These are phyloP conservation scores for Backusella tarrabulga DNA, from an alignment of 192 early-diverging fungal genomes.

Conservation along the genomic window DNA sequence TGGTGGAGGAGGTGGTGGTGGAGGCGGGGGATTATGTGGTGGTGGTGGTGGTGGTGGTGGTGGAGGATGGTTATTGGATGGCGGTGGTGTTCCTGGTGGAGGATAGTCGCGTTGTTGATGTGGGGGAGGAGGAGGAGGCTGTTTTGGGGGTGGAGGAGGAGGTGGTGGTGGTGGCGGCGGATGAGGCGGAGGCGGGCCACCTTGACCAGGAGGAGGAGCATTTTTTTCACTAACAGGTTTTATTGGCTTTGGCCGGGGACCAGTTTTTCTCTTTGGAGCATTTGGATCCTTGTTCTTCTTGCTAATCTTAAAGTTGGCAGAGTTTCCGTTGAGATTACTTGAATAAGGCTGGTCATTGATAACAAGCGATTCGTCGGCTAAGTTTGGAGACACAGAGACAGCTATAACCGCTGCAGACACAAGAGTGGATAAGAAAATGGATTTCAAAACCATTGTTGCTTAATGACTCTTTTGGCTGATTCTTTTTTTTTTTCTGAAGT, in stretches of 20 bases:
- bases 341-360: neutral
- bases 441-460: neutral
- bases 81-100: neutral
- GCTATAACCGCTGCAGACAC: neutral
- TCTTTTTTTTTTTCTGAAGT: neutral
- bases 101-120: neutral
- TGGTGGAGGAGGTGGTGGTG: neutral
- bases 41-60: neutral
- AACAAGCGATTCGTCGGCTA: neutral
- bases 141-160: too few relatives aligned
- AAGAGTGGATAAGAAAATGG: neutral
- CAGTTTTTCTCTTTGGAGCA: neutral
- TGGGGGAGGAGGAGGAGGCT: neutral
- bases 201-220: neutral
- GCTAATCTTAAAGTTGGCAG: neutral
- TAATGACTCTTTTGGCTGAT: neutral
- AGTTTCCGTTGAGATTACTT: neutral
- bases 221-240: neutral
- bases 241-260: neutral
- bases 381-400: neutral
- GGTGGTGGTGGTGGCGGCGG: neutral
- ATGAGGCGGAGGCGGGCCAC: neutral
- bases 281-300: neutral
- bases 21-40: neutral
- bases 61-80: neutral